Base-by-base conservation (phyloP, 805 yeast species). In the Wickerhamiella allomyrinae region DNA sequence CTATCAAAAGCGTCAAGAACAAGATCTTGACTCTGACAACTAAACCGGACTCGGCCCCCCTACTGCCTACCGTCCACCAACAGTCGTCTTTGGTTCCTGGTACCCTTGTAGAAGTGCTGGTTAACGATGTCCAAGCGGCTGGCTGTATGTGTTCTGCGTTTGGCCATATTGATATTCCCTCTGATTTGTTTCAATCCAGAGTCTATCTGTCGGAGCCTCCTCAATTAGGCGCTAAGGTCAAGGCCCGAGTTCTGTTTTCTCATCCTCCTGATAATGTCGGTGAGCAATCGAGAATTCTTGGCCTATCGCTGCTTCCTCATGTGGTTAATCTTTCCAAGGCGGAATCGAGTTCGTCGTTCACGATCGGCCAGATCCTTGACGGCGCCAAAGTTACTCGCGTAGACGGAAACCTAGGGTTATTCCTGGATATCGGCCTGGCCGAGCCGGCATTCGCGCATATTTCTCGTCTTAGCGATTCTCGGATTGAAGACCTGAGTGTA, bases 71-170 rank as follows among this genome's bases (percentile, higher is more conserved):
- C 2, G 65, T 84, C 17, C 93, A 86, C 53, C 75, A 94, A 3
- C 70, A 49, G 39, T 47, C 50, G 9, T 41, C 57, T 3, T 39
- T 53, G 21, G 70, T 81, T 29, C 94, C 99, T 2, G 99, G 98
- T 53, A 73, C 77, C 49, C 55, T 77, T 9, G 84, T 87, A 8
- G 85, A 81, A 45, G 81, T 86, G 6, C 61, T 78, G 22, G 71
- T 86, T 17, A 69, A 79, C 17, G 76, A 74, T 7, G 70, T 76
- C 17, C 59, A 69, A 21, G 57, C 64, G 7, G 61, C 71, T 29
- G 98, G 98, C 47, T 60, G 84, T 14, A 59, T 70, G n/a, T 73
- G 81, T 48, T 80, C 76, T 56, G 77, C 75, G 0, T 77, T 77
- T 50, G 95, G 95, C 41, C 61, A 82, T 43, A 70, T 79, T 15